Conservation (phyloP, 2,329 filamentous ascomycete genomes). For the Rutstroemia sp. region DNA sequence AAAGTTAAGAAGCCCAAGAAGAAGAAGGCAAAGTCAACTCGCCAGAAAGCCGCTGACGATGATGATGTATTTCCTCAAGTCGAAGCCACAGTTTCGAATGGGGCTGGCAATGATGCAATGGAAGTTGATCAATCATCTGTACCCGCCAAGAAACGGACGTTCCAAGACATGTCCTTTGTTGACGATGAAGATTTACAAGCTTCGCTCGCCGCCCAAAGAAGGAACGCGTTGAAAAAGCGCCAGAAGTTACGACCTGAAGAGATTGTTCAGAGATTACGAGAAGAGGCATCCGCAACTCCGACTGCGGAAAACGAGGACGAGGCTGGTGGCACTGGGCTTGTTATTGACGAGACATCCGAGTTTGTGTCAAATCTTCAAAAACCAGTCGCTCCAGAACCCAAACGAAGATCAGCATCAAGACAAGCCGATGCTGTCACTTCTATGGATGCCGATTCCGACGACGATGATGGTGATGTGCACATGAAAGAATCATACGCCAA, state of each 20-base stretch:
- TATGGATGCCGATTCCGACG: conserved; percentile 37
- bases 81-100: conserved; percentile 24
- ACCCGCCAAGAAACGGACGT: conserved; percentile 53
- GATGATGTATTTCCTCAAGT: conserved; percentile 47
- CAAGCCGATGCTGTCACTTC: conserved; percentile 36
- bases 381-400: conserved; percentile 48
- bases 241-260: conserved; percentile 84
- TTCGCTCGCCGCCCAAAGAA: conserved; percentile 74
- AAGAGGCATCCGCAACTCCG: conserved; percentile 43
- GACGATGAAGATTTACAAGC: conserved; percentile 93
- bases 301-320: conserved; percentile 52
- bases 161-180: conserved; percentile 62
- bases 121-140: conserved; percentile 59
- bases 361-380: conserved; percentile 84
- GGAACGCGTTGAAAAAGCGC: conserved; percentile 81
- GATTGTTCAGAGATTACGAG: conserved; percentile 69
- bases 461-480: conserved; percentile 36
- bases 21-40: conserved; percentile 73
- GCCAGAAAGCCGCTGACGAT: conserved; percentile 60
- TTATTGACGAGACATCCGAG: conserved; percentile 94
- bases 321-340: conserved; percentile 54
- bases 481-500: conserved; percentile 30
- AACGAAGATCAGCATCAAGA: conserved; percentile 29
- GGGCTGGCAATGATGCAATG: conserved; percentile 51
- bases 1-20: conserved; percentile 95